These are phyloP conservation scores for Cladosporium oxysporum DNA, from an alignment of 2,329 filamentous ascomycete species.

Conservation along the genomic window DNA sequence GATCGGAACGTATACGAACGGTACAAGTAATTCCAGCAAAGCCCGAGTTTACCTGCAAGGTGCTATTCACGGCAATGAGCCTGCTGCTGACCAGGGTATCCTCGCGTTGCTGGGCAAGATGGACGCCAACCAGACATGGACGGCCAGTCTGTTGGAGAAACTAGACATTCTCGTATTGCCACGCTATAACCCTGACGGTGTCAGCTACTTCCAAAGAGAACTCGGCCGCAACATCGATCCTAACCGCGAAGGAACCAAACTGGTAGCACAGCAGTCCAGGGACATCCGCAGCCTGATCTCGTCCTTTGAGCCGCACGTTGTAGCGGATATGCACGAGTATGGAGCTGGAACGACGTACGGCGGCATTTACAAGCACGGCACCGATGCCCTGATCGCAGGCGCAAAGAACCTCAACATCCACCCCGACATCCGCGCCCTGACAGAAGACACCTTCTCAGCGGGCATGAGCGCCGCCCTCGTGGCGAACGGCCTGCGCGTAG, in stretches of 20 bases:
- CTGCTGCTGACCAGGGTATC: constrained; percentile 40
- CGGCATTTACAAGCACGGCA: constrained; percentile 35
- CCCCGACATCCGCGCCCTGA: constrained; percentile 35
- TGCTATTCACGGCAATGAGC: constrained; percentile 42
- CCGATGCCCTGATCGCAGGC: constrained; percentile 37
- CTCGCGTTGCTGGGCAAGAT: constrained; percentile 41
- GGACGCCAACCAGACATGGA: constrained; percentile 25
- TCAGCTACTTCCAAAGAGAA: constrained; percentile 30
- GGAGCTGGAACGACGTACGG: constrained; percentile 29
- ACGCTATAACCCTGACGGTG: constrained; percentile 26
- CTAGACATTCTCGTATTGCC: constrained; percentile 32
- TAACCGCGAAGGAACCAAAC: constrained; percentile 33
- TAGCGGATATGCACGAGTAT: constrained; percentile 40
- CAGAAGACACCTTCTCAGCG: constrained; percentile 35
- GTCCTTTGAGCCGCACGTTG: constrained; percentile 36
- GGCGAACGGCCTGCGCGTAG: constrained; percentile 35
- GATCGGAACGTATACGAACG: constrained; percentile 22
- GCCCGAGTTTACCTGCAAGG: constrained; percentile 42
- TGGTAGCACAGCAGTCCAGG: constrained; percentile 34
- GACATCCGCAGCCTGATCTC: constrained; percentile 36
- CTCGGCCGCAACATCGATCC: constrained; percentile 28
- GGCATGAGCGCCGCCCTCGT: constrained; percentile 33
- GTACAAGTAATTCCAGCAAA: constrained; percentile 27
- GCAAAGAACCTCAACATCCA: constrained; percentile 31
- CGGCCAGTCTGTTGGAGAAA: constrained; percentile 9